These are phyloP conservation scores for Boletus sp. DNA, from an alignment of 1,284 basidiomycete species.

Conservation along the genomic window DNA sequence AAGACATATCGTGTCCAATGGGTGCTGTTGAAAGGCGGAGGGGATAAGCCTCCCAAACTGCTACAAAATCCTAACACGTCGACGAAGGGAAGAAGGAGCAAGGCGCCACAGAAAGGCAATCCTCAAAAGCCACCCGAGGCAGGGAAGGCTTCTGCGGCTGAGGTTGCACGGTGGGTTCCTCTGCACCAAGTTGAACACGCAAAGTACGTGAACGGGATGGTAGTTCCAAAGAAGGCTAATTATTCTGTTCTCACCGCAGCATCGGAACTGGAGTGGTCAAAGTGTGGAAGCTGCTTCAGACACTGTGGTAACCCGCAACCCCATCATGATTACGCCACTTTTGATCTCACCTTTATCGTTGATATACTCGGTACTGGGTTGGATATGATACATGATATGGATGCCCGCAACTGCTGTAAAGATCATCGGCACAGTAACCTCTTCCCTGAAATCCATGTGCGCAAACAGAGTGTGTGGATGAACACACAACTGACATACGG, in stretches of 20 bases:
- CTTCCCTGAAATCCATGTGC: not conserved
- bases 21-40: conserved; percentile 58
- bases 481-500: conserved; percentile 9
- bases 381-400: conserved; percentile 1
- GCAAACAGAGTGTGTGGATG: conserved; percentile 15
- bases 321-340: not conserved
- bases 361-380: not conserved
- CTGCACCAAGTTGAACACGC: conserved; percentile 51
- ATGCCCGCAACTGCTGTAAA: not conserved
- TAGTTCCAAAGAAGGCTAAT: not conserved
- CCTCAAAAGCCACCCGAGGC: conserved; percentile 13
- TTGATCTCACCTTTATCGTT: not conserved
- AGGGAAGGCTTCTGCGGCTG: conserved; percentile 8
- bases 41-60: conserved; percentile 35
- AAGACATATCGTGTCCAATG: conserved; percentile 84
- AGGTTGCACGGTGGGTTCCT: conserved; percentile 46
- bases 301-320: conserved; percentile 27
- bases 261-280: conserved; percentile 61
- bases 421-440: no score
- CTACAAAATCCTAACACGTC: not conserved
- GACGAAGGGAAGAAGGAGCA: conserved; percentile 6
- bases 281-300: conserved; percentile 47
- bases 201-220: conserved; percentile 49
- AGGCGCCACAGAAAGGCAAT: conserved; percentile 11
- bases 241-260: conserved; percentile 31